phyloP scores from a whole-genome alignment of 2,329 filamentous ascomycete species.

The Arthrobotrys iridis region DNA sequence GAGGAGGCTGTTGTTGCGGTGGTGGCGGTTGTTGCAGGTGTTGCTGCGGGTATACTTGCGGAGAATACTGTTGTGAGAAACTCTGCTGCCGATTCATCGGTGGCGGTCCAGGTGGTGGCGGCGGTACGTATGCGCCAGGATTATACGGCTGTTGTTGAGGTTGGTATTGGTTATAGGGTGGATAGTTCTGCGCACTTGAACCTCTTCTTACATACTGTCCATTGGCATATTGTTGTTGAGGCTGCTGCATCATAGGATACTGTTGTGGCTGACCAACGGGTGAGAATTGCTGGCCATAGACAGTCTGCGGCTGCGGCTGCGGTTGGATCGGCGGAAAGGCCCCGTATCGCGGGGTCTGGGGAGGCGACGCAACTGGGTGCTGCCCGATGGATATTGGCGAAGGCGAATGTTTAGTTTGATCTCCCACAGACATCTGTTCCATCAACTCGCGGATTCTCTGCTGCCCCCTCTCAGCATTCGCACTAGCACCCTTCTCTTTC shows the following conservation, averaged over 20 bases:
- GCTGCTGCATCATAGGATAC: conserved; percentile 58
- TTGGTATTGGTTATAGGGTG: conserved; percentile 52
- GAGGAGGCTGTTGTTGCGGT: conserved; percentile 18
- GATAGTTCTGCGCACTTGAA: conserved; percentile 44
- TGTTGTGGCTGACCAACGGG: conserved; percentile 52
- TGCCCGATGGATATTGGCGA: conserved; percentile 60
- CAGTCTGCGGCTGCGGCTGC: conserved; percentile 50
- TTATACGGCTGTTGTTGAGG: conserved; percentile 64
- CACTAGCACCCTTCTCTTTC: conserved; percentile 73
- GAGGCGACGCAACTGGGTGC: conserved; percentile 63
- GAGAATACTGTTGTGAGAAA: conserved; percentile 65
- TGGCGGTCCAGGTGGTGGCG: conserved; percentile 72
- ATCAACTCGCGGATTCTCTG: conserved; percentile 87
- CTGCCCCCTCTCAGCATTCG: conserved; percentile 80
- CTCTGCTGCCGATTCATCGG: conserved; percentile 72
- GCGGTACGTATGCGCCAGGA: conserved; percentile 70
- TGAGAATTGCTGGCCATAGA: conserved; percentile 55
- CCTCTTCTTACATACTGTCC: conserved; percentile 58
- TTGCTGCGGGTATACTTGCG: conserved; percentile 55
- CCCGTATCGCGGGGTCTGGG: conserved; percentile 65
- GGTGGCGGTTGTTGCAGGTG: conserved; percentile 58
- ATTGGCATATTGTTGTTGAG: conserved; percentile 62
- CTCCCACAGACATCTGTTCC: conserved; percentile 94
- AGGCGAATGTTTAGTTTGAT: conserved; percentile 62
- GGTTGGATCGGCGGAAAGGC: conserved; percentile 52